Evolutionary conservation across 805 yeast genomes (phyloP), one percentile per base, ranked within the genome.

Genomic region (Citeromyces nyonsensis): DNA sequence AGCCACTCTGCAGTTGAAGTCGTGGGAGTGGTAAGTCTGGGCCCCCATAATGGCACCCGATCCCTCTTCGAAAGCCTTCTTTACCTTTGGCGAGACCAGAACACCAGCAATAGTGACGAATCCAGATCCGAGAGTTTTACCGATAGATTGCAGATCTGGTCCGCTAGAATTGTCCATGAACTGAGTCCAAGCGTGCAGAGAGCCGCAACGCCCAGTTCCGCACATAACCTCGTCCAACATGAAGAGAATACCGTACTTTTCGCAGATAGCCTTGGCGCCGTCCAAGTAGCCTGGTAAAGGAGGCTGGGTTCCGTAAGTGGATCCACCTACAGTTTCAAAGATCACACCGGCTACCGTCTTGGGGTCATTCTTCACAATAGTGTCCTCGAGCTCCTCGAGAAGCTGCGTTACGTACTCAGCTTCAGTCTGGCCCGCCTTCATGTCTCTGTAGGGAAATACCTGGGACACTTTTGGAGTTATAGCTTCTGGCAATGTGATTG

Each of bases 151-250:
- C 28, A 66, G 51, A 43, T 66, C 71, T 35, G 73, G 73, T 12
- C 61, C 62, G 31, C 49, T 59, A 14, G 51, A 56, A 11, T 47
- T 42, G 24, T 44, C 52, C 44, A 59, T 45, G 35, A 45, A 59
- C 38, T 58, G 59, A 42, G 62, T 67, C 61, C 67, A 65, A 36
- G 65, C 65, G 48, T 53, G 57, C 38, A 57, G 54, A 20, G 57
- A 55, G 25, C 73, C 73, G 37, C 59, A 51, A 43, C 75, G 58
- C 14, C 73, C 74, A 26, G 66, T 58, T 24, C 75, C 75, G 44
- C 70, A 66, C 72, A 68, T 66, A 29, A 67, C 68, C 48, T 69
- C 75, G 41, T 69, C 75, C 31, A 66, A 48, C 51, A 64, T 55
- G 41, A 69, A 51, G 27, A 67, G 45, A 26, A 63, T 56, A 29